Evolutionary conservation across 768 basidiomycete genomes (phyloP), one percentile per base, ranked within the genome.

Genomic region (Suillus lakei): DNA sequence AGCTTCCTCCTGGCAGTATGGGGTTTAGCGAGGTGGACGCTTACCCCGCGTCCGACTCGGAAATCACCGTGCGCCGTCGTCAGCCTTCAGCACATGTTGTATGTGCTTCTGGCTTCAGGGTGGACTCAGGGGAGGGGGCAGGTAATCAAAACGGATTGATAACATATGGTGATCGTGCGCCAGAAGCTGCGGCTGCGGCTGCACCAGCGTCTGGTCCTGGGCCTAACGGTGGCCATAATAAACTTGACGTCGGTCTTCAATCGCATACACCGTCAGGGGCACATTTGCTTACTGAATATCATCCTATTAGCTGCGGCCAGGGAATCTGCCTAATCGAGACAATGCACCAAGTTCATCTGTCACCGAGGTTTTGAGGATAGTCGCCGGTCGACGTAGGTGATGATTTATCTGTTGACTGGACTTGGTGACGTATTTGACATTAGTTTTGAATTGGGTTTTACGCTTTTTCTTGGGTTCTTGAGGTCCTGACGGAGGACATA

Each of bases 321-420:
- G 54, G 54, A 50, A 55, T 43, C 60, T 43, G 32, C 28, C 62
- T 41, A 60, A 13, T 61, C 69, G 38, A 43, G 32, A 63, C n/a
- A 68, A 56, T 51, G 61, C 68, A 16, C 36, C 60, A 55, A 41
- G 64, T 3, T 63, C 58, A 58, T 38, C 65, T 32, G 51, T 76
- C 51, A 38, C 32, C 32, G 58, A 70, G 64, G 68, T 70, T 64
- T 73, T 70, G 61, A 68, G 68, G 54, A 32, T 69, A 54, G 64
- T 76, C 55, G 69, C 66, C 23, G 55, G 67, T 56, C 75, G 76
- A 64, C 64, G 75, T 78, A 58, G 66, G 75, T 70, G 8, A 5
- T 30, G 5, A 30, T 23, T 41, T 2, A 58, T 18, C n/a, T 9
- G 54, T 58, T 43, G 2, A n/a, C 13, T 28, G 48, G n/a, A 39